Evolutionary conservation across 331 rosid genomes (phyloP).

Genomic region (Acacia pycnantha): DNA sequence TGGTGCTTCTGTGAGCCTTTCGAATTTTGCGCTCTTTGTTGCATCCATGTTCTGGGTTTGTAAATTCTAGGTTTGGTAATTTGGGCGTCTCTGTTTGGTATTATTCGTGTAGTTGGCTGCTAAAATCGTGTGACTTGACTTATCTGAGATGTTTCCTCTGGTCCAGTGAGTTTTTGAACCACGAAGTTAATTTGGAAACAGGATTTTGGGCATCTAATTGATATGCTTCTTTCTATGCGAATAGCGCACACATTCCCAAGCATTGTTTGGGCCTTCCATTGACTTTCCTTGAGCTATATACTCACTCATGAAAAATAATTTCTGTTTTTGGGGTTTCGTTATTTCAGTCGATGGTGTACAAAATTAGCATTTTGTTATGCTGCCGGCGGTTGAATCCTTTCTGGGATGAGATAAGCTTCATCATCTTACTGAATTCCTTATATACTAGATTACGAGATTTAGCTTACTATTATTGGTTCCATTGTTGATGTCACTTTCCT

Average conservation of each 20-base stretch:
- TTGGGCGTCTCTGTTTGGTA: not conserved
- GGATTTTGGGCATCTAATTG: not conserved
- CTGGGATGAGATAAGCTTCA: not conserved
- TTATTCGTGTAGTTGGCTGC: not conserved
- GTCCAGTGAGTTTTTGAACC: not conserved
- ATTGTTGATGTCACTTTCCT: not conserved
- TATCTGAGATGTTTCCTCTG: not conserved
- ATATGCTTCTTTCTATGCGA: not conserved
- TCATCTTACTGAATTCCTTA: not conserved
- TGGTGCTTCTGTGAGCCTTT: not conserved
- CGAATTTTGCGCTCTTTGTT: not conserved
- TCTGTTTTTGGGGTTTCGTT: conserved; percentile 3
- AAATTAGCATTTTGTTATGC: conserved; percentile 4
- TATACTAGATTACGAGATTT: not conserved
- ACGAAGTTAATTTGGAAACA: not conserved
- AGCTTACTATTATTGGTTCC: not conserved
- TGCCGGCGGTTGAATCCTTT: not conserved
- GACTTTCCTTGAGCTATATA: not conserved
- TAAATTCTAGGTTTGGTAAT: not conserved
- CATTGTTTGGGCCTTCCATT: conserved; percentile 4
- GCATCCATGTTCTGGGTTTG: not conserved
- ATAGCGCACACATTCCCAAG: not conserved
- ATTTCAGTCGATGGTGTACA: not conserved
- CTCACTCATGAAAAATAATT: not conserved
- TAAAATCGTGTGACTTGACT: not conserved